phyloP scores from a whole-genome alignment of 176 grass and related monocot species.

The Thalia dealbata region DNA sequence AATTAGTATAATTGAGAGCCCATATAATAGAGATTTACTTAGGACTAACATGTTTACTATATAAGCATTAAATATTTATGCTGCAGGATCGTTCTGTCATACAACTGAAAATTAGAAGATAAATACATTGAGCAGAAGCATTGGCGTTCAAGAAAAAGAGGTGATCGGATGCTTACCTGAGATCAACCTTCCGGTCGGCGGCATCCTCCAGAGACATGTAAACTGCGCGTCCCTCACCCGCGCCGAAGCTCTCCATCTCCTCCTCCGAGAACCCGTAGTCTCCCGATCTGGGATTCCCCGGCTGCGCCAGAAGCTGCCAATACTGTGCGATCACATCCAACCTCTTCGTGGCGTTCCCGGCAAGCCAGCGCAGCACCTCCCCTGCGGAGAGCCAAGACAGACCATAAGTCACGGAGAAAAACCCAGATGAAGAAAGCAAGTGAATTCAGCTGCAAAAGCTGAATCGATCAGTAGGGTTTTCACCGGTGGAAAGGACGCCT shows the following conservation, averaged over 20 bases:
- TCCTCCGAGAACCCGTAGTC: conserved; percentile 65
- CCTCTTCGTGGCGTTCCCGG: conserved; percentile 59
- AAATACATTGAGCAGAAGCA: neutral
- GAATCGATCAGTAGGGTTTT: neutral
- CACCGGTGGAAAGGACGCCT: conserved; percentile 79
- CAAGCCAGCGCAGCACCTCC: conserved; percentile 79
- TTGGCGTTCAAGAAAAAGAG: neutral
- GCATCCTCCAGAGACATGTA: conserved; percentile 59
- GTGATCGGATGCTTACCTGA: conserved; percentile 35
- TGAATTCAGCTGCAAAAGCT: neutral
- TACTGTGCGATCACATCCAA: conserved; percentile 79
- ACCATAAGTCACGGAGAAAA: neutral
- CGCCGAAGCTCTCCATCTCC: conserved; percentile 74
- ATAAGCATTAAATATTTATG: no score
- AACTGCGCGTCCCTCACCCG: conserved; percentile 40
- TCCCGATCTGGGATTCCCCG: conserved; percentile 49
- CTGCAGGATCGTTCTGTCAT: no score
- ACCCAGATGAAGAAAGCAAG: neutral
- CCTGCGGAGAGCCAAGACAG: conserved; percentile 20
- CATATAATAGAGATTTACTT: neutral
- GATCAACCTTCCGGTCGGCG: conserved; percentile 56
- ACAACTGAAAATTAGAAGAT: neutral
- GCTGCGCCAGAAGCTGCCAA: conserved; percentile 66
- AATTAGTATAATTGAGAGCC: neutral
- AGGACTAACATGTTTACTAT: neutral